Base-by-base conservation (phyloP, 2,329 filamentous ascomycete genomes). In the Phoma sp. region DNA sequence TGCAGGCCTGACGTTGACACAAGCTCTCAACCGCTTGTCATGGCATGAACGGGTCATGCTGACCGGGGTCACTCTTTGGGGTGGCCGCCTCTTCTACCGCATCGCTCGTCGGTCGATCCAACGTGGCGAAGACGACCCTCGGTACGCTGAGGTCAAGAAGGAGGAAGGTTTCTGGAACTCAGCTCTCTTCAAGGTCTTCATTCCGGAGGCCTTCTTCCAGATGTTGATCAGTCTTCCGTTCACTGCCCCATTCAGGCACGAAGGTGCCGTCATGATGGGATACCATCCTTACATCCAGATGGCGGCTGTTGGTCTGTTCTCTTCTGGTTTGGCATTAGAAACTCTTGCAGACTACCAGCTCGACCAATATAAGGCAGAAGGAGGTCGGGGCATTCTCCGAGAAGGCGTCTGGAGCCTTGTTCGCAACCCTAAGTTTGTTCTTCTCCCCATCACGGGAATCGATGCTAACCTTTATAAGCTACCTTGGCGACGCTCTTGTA, bases 351-450 rank as follows among this genome's bases (percentile, higher is more conserved):
- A 88, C 62, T 75, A 75, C 43, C 84, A 87, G 65, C 74, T 87
- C 13, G 80, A 81, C 40, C 65, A 76, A 31, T 83, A 85, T 67
- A 80, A 80, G 57, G 73, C 74, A 39, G 69, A 78, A 21, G 69
- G 71, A 5, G 75, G 76, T 15, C 64, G 67, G 15, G 73, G 74
- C 33, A 74, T 86, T 27, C 77, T 82, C 57, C 78, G 80, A 13
- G 78, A 83, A n/a, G 84, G 84, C 12, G 85, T 87, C 27, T 87
- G 84, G 83, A 84, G 82, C 61, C 78, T 87, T 29, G 84, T 86
- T 24, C 75, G 85, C 43, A 84, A 87, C 72, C 85, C 85, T 0
- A 87, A 87, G 84, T 86, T 76, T 70, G 81, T 75, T 17, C 8
- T 7, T n/a, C 8, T n/a, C 12, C 8, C 13, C 35, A 44, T 5